Base-by-base conservation (phyloP, 2,329 filamentous ascomycete species). In the Tetracladium maxilliforme region DNA sequence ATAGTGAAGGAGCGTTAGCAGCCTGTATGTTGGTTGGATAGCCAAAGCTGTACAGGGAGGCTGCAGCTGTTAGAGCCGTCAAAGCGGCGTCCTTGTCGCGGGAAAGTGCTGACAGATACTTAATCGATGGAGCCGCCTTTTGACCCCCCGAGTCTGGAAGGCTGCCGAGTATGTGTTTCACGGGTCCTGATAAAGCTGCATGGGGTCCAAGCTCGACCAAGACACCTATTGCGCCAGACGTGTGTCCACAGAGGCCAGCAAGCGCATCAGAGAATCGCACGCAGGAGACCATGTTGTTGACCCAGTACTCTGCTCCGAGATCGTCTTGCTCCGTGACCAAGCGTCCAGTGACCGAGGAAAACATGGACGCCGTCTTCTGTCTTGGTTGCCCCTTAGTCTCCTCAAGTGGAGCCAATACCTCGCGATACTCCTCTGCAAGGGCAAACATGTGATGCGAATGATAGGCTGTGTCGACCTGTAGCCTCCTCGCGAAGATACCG, bases 201-300 rank as follows among this genome's bases (percentile, higher is more conserved):
- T 57, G 52, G 3, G 52, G 48, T 1, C 53, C 51, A 6, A 52
- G 26, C 25, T 52, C 49, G 3, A 49, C 9, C 2, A 41, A 24
- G 2, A 42, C 21, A n/a, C 18, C 18, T 19, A 19, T 8, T 11
- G 8, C 11, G 8, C 18, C 18, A 19, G 18, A 8, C 18, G 18
- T 8, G 8, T 8, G 8, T 8, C 8, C 8, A 8, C 9, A 8
- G 18, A 19, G 8, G 11, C 11, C 11, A n/a, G 9, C 11, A 8
- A 60, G 31, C 1, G 53, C 56, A 5, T 37, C 33, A 9, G 45
- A 33, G 29, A 54, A 61, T 5, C 47, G 40, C 10, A 61, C 58
- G 2, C 47, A 46, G 2, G 48, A 52, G 2, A 51, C 42, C 34
- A 61, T 35, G 26, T 62, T 61, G 5, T 39, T 32, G 4, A 41